Base-by-base conservation (phyloP, 2,329 filamentous ascomycete species). In the Claviceps africana region DNA sequence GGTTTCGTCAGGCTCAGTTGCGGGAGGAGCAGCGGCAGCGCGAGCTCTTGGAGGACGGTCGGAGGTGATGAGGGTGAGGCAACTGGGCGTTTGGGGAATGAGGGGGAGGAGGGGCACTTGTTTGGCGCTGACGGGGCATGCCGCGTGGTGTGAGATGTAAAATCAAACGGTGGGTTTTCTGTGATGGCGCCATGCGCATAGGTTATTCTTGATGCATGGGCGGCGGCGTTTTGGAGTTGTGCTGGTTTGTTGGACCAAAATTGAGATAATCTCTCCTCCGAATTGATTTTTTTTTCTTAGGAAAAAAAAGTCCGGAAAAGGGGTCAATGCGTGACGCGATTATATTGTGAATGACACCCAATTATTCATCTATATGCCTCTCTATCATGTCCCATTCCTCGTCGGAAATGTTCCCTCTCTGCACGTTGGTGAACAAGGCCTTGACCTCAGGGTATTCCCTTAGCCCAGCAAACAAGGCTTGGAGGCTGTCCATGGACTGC, bases 401-500 rank as follows among this genome's bases (percentile, higher is more conserved):
- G 37, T 81, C 76, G 2, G 67, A 61, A 42, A 80, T 63, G 9
- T 61, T 62, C 22, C 79, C 79, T 58, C 71, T 72, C 21, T 70
- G 64, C 42, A 74, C 70, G 57, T 96, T 96, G 60, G 83, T 73
- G 60, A 90, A 95, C 42, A 96, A 75, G 33, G 82, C 85, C 62
- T 88, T 86, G 43, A 95, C 81, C 56, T 85, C 86, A 0, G 78
- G 69, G 52, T 85, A 76, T 48, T 91, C 86, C 53, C 81, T 76
- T 35, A 88, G 59, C 7, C 71, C 68, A 13, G 77, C 72, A 21
- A 82, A 61, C 30, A 94, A 77, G 4, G 76, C 71, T 44, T 73
- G 72, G 30, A 96, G 70, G 19, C 72, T 70, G 48, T 76, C 70
- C 0, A 76, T 74, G 1, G 77, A 73, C 13, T 77, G 72, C 15